Base-by-base conservation (phyloP, 2,329 filamentous ascomycete species). In the Aspergillus japonicus region DNA sequence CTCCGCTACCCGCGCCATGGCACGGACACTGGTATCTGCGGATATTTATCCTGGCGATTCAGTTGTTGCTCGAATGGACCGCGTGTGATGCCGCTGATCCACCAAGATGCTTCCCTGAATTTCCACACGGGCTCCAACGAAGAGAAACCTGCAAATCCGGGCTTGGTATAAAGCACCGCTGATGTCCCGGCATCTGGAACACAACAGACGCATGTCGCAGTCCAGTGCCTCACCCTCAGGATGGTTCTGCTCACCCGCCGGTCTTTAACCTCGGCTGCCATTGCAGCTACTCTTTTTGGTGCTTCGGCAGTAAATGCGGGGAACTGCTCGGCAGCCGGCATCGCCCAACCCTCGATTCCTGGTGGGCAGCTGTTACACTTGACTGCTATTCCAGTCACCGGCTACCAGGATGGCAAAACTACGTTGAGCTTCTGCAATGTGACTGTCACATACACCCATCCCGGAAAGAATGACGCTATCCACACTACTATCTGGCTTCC, bases 291-390 rank as follows among this genome's bases (percentile, higher is more conserved):
- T 21, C n/a, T 49, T 24, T 16, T 53, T 16, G 26, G 29, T 26
- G 29, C 51, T 10, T 23, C 51, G 14, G 29, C 44, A 23, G 50
- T 26, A 21, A 26, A 42, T 14, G 23, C 51, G 19, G 33, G 51
- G 24, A 31, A 49, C 31, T 61, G 59, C 31, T 59, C 59, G 5
- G 24, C 51, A 12, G n/a, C 49, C 26, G 35, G 26, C n/a, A 59
- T 61, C 21, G 21, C 48, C 16, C n/a, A 44, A 12, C 53, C 57
- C 14, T 50, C 48, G 1, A 57, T 62, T n/a, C 60, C 57, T n/a
- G 54, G 50, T 11, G 60, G 49, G 11, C 42, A 54, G 21, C 24
- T 62, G 8, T 12, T 62, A 21, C 21, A 57, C 14, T 33, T 62
- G 23, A 54, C 57, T 10, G 57, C 60, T 6, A 12, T n/a, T 8